Evolutionary conservation across 2,329 filamentous ascomycete species (phyloP), one percentile per base, ranked within the genome.

Genomic region (Trichoderma arundinaceum): DNA sequence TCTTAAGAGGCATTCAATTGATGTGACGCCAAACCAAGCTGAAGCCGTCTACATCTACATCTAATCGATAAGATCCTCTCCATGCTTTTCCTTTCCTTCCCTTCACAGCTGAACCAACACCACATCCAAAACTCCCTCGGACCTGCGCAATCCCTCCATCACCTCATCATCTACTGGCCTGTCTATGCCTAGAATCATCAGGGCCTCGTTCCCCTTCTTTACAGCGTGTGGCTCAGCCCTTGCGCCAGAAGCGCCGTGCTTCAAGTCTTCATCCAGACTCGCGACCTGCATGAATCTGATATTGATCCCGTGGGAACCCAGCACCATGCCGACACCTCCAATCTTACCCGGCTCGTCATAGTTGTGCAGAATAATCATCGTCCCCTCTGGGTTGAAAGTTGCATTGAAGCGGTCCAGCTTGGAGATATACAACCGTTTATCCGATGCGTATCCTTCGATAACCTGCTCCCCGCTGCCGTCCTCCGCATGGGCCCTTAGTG

Each of bases 261-360:
- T 65, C 35, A 67, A 64, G 52, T 69, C 68, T 59, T 67, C 64
- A 66, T 75, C 82, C 68, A 90, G 74, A 15, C 82, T 80, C 3
- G 84, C 85, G 1, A 94, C 91, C 73, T 86, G 88, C 92, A 94
- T 95, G 74, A 89, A 93, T 52, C 85, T 85, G 75, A 94, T 92
- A 72, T 95, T 95, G 60, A 95, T 87, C 0, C 86, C 87, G 43
- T 90, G 85, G 43, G 82, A 83, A 0, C 91, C 92, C 32, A 94
- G 78, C 59, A 88, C 83, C 66, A 83, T 88, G 0, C 92, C 92
- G 2, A 95, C 91, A 43, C 88, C 87, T 2, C 92, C 92, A 74
- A 95, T 94, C 81, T 93, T 94, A 10, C 92, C 92, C 0, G 90
- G 90, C 69, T 88, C 84, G 73, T 95, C 91, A 72, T 91, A 93